phyloP scores from a whole-genome alignment of 202 grass and related monocot genomes.

The Hordeum pubiflorum region DNA sequence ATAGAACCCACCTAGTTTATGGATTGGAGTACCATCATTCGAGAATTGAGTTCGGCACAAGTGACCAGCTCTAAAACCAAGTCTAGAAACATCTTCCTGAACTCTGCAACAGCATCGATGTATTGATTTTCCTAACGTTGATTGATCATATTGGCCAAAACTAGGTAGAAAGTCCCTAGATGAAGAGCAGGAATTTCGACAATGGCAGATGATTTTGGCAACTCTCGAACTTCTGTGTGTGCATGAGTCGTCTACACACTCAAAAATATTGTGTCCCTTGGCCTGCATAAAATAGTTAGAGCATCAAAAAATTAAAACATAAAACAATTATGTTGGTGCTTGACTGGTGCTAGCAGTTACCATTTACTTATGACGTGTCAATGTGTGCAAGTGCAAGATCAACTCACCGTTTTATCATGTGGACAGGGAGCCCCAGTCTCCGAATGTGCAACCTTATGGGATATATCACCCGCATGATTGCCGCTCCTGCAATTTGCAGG shows the following conservation, averaged over 20 bases:
- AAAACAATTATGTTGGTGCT: not conserved
- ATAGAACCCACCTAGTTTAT: conserved; percentile 38
- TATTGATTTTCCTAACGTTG: conserved; percentile 33
- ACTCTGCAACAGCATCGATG: conserved; percentile 43
- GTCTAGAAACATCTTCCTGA: conserved; percentile 43
- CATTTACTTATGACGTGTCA: not conserved
- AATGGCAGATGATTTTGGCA: conserved; percentile 33
- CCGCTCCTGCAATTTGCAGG: conserved; percentile 35
- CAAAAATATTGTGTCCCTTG: conserved; percentile 35
- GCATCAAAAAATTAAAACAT: not conserved
- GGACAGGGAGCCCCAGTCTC: conserved; percentile 17
- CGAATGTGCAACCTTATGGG: conserved; percentile 29
- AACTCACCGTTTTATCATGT: conserved; percentile 35
- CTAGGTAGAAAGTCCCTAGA: conserved; percentile 34
- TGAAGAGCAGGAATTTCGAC: conserved; percentile 52
- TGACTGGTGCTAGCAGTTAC: not conserved
- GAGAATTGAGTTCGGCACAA: conserved; percentile 45
- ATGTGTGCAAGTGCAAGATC: not conserved
- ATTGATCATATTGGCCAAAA: conserved; percentile 43
- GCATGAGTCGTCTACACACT: conserved; percentile 37
- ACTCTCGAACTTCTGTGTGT: conserved; percentile 39
- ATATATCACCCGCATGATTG: conserved; percentile 17
- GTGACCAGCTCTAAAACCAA: conserved; percentile 45
- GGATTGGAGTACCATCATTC: conserved; percentile 22
- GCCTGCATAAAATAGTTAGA: conserved; percentile 46